These are phyloP conservation scores for Mucor indicus DNA, from an alignment of 371 early-diverging fungal species.

Conservation along the genomic window DNA sequence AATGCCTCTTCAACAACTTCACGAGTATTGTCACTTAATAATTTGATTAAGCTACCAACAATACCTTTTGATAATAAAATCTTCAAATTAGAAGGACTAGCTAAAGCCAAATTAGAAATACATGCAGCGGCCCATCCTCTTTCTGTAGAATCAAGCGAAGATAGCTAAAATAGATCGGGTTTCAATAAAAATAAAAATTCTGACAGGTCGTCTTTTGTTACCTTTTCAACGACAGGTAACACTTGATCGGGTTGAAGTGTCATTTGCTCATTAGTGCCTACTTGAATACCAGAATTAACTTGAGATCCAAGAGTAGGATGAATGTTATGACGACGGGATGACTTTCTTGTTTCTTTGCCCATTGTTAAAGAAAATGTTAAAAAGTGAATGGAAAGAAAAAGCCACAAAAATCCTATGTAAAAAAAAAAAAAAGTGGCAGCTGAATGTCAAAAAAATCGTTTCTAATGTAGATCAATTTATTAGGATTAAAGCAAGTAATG, in stretches of 20 bases:
- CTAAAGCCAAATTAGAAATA: conserved; percentile 71
- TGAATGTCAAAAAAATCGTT: no score
- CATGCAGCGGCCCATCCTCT: conserved; percentile 89
- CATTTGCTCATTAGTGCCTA: conserved; percentile 21
- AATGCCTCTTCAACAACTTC: conserved; percentile 77
- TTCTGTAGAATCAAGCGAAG: conserved; percentile 66
- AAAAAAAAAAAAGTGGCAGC: background rate
- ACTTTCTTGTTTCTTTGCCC: conserved; percentile 38
- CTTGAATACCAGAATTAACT: conserved; percentile 19
- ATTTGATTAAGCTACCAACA: conserved; percentile 63
- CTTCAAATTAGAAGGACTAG: conserved; percentile 60
- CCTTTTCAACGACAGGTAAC: conserved; percentile 60
- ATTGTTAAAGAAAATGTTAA: conserved; percentile 11
- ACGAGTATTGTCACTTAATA: conserved; percentile 65
- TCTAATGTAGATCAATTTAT: no score
- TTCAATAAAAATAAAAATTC: conserved; percentile 10
- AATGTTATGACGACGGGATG: conserved; percentile 12
- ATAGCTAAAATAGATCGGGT: conserved; percentile 37
- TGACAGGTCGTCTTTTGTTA: conserved; percentile 12
- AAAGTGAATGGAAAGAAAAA: background rate
- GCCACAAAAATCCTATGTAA: background rate
- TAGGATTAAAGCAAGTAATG: no score
- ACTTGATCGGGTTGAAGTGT: conserved; percentile 36
- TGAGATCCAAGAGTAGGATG: conserved; percentile 30
- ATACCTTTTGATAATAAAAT: conserved; percentile 71